Conservation (phyloP, 73 alveolate species). For the Uronychia binucleata region DNA sequence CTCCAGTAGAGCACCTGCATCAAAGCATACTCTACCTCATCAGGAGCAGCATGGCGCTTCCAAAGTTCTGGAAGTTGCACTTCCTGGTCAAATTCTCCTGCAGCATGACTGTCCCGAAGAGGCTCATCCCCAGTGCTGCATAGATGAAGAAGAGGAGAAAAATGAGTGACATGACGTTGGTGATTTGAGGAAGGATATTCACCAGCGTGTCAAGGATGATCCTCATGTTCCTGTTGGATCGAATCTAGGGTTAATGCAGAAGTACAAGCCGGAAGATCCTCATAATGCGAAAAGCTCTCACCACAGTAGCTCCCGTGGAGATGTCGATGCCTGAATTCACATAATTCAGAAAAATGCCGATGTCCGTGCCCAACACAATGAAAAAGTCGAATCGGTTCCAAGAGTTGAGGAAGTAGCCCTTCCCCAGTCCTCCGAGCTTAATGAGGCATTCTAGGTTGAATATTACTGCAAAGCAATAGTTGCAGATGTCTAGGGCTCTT, state of each 20-base stretch:
- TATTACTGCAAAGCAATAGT: constrained; percentile 30
- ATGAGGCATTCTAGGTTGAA: constrained; percentile 61
- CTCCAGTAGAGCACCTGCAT: constrained; percentile 15
- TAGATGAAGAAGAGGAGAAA: constrained; percentile 40
- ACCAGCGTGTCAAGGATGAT: not conserved
- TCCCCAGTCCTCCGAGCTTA: constrained; percentile 60
- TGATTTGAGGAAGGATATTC: constrained; percentile 1
- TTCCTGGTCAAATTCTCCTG: not conserved
- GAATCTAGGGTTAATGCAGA: not conserved
- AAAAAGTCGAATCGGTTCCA: constrained; percentile 68
- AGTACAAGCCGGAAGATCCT: constrained; percentile 43
- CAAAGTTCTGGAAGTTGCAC: constrained; percentile 8
- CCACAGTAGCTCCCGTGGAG: constrained; percentile 34
- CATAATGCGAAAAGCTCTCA: constrained; percentile 54
- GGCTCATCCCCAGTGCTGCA: constrained; percentile 54
- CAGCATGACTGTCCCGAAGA: constrained; percentile 33
- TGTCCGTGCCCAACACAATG: constrained; percentile 32
- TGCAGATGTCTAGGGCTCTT: constrained; percentile 11
- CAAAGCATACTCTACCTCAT: not conserved
- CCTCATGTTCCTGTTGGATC: not conserved
- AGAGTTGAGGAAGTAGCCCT: constrained; percentile 21
- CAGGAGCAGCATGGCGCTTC: constrained; percentile 6
- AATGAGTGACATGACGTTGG: constrained; percentile 8
- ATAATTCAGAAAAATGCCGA: constrained; percentile 7
- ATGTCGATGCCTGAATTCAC: constrained; percentile 7